These are phyloP conservation scores for Naganishia onofrii DNA, from an alignment of 768 basidiomycete species.

Conservation along the genomic window DNA sequence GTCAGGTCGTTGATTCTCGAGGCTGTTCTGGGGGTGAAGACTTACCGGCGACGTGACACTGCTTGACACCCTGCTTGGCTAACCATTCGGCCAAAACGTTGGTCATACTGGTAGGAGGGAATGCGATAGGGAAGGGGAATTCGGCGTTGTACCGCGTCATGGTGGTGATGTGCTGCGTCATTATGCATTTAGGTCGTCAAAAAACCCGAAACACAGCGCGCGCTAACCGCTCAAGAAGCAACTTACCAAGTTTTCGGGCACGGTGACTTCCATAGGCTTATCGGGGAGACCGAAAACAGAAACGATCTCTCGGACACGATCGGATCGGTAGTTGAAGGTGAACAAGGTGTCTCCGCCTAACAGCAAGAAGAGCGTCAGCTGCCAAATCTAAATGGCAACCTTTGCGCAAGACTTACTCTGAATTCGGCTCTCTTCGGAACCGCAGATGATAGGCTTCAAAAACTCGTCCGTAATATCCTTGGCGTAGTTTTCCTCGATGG, in stretches of 20 bases:
- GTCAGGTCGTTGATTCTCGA: too few species aligned
- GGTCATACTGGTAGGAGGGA: constrained; percentile 90
- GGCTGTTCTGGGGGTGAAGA: constrained; percentile 1
- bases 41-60: constrained; percentile 80
- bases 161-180: constrained; percentile 70
- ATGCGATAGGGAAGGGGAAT: constrained; percentile 83
- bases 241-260: constrained; percentile 67
- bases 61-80: constrained; percentile 70
- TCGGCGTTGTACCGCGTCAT: constrained; percentile 92
- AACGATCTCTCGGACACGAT: constrained; percentile 90
- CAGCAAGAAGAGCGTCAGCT: not conserved
- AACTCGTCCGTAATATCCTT: constrained; percentile 92
- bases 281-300: constrained; percentile 74
- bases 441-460: constrained; percentile 86
- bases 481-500: constrained; percentile 70
- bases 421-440: constrained; percentile 72
- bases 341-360: constrained; percentile 82
- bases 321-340: constrained; percentile 96
- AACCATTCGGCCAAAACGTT: constrained; percentile 95
- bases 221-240: too few species aligned
- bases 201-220: not conserved
- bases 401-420: constrained; percentile 60
- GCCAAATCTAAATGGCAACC: not conserved
- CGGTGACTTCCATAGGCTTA: constrained; percentile 75
- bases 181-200: not conserved